Base-by-base conservation (phyloP, 1,284 basidiomycete species). In the Tilletia caries region DNA sequence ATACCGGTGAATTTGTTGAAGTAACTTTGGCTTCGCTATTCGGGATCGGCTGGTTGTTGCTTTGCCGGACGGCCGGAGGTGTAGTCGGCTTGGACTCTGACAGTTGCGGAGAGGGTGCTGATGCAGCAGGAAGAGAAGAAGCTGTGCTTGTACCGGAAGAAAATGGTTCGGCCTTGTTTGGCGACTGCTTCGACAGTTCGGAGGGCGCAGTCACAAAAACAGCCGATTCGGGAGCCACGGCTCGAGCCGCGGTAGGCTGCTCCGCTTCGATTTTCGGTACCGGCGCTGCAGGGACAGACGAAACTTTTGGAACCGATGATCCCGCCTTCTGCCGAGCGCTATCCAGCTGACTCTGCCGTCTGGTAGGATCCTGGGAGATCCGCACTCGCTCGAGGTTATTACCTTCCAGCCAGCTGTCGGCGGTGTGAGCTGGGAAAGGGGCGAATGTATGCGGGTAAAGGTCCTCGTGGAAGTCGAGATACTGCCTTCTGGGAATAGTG, bases 401-500 rank as follows among this genome's bases (percentile, higher is more conserved):
- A 6, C 66, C 68, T 2, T 32, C 41, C 13, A 58, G 43, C 68
- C 68, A 70, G 5, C 29, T 29, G 1, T 32, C 48, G 20, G 5
- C 48, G 34, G 0, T n/a, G n/a, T 52, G 33, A 18, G 29, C 62
- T 0, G 60, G 25, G 25, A 15, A 33, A n/a, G 60, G 44, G 4
- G 29, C 54, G 10, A 37, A 23, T 18, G 68, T 67, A 20, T 58
- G 46, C 13, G 68, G 68, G 34, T 54, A 70, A 8, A 70, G 48
- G 27, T 70, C 68, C 0, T 43, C 27, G 62, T 70, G 68, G 50
- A 70, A 70, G 27, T 70, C 68, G 46, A 70, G 68, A 32, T 67
- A 70, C n/a, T 65, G 65, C 32, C 68, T 23, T 23, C 68, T 67
- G 5, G 68, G 68, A 23, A 70, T 58, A 18, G 44, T 48, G 33